Evolutionary conservation across 2,329 filamentous ascomycete genomes (phyloP).

Genomic region (Pseudogymnoascus sp.): DNA sequence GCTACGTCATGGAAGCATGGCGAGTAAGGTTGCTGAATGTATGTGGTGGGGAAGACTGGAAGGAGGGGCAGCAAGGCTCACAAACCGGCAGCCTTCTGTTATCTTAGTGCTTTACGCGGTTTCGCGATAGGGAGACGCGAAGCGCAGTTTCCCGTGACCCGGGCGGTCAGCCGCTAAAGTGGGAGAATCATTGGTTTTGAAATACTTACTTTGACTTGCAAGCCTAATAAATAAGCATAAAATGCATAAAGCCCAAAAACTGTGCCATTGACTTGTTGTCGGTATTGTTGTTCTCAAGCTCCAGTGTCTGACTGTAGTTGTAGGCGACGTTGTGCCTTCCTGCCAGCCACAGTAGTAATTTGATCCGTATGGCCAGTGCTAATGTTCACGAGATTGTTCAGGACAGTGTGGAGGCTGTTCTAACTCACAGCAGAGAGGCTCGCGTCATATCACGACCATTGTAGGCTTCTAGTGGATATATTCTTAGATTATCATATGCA

Average conservation of each 20-base stretch:
- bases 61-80: conserved; percentile 4
- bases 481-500: neutral
- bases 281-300: neutral
- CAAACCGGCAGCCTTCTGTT: neutral
- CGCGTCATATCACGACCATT: neutral
- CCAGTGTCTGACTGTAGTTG: neutral
- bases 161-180: conserved; percentile 15
- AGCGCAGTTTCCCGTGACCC: neutral
- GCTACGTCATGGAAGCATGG: conserved; percentile 1
- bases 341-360: neutral
- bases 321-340: neutral
- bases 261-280: neutral
- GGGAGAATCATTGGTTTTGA: conserved; percentile 15
- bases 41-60: conserved; percentile 1
- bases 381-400: neutral
- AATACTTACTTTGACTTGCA: neutral
- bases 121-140: neutral
- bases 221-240: neutral
- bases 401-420: neutral
- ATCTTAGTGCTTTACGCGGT: conserved; percentile 2
- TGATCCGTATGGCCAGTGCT: neutral
- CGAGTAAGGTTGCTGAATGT: neutral
- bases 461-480: neutral
- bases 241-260: neutral
- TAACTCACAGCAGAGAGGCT: neutral